Evolutionary conservation across 192 early-diverging fungal species (phyloP).

Genomic region (Entomortierella parvispora): DNA sequence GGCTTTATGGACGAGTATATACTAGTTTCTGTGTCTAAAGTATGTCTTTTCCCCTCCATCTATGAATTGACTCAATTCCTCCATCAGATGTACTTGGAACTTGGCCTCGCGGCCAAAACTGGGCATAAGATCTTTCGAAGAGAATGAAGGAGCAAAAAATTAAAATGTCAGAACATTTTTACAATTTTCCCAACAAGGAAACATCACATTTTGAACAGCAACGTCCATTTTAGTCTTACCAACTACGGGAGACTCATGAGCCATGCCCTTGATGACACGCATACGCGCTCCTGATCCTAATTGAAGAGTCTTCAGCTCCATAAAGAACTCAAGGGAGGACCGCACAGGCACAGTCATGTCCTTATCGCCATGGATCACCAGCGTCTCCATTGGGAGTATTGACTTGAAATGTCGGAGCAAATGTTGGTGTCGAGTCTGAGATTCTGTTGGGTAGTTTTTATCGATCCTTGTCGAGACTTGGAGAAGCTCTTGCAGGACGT

Average conservation of each 20-base stretch:
- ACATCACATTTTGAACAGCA: conserved; percentile 3
- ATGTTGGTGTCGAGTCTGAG: conserved; percentile 34
- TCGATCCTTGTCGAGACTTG: conserved; percentile 33
- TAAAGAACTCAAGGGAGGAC: conserved; percentile 34
- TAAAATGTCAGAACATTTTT: background rate
- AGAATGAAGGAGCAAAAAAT: background rate
- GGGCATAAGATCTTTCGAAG: conserved; percentile 22
- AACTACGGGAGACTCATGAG: conserved; percentile 41
- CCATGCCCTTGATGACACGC: conserved; percentile 37
- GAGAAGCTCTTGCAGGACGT: conserved; percentile 31
- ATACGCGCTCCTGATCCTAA: conserved; percentile 29
- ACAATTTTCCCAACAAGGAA: background rate
- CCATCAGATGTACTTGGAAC: conserved; percentile 19
- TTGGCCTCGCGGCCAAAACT: conserved; percentile 10
- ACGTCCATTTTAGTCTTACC: conserved; percentile 11
- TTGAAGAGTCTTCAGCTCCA: conserved; percentile 45
- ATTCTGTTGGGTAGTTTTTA: conserved; percentile 30
- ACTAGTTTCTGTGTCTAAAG: background rate
- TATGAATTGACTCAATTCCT: conserved; percentile 37
- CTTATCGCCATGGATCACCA: conserved; percentile 52
- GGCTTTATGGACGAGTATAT: too few species aligned
- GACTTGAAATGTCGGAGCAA: conserved; percentile 40
- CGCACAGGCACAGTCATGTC: conserved; percentile 43
- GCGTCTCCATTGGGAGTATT: conserved; percentile 43
- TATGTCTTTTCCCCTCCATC: conserved; percentile 1